A percentile compares a stretch with the other conserved stretches of the same genome.
Evolutionary conservation across 805 yeast genomes (phyloP).

Genomic region (Gaillardinia entomophila): DNA sequence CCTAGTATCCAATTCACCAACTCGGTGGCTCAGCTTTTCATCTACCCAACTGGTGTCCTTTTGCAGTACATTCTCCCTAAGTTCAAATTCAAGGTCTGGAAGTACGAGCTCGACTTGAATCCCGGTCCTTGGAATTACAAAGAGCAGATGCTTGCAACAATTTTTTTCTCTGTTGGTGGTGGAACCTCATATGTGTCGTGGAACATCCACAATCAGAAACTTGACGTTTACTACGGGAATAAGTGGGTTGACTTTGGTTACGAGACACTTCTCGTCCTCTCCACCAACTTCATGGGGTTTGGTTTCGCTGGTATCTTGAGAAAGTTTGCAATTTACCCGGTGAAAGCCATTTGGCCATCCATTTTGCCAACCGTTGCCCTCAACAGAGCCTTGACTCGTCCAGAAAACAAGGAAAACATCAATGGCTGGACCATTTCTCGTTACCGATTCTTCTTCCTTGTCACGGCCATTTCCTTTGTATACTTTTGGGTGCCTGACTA

Average conservation of each 20-base stretch:
- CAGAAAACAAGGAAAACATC: slow-evolving; percentile 24
- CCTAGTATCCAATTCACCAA: slow-evolving; percentile 5
- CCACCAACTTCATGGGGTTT: slow-evolving; percentile 23
- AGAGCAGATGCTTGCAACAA: slow-evolving; percentile 61
- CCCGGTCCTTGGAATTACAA: slow-evolving; percentile 57
- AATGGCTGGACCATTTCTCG: slow-evolving; percentile 28
- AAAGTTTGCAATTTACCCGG: slow-evolving; percentile 42
- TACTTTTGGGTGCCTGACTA: slow-evolving; percentile 27
- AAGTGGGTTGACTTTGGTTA: slow-evolving; percentile 17
- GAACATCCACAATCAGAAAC: slow-evolving; percentile 8
- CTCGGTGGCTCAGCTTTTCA: slow-evolving; percentile 8
- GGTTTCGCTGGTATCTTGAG: slow-evolving; percentile 25
- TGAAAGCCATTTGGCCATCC: slow-evolving; percentile 48
- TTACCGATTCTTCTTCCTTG: slow-evolving; percentile 13
- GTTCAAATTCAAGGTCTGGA: slow-evolving; percentile 3
- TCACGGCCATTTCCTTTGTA: slow-evolving; percentile 12
- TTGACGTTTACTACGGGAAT: slow-evolving; percentile 4
- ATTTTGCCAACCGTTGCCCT: slow-evolving; percentile 23
- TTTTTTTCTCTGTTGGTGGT: slow-evolving; percentile 5
- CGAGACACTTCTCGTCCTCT: slow-evolving; percentile 15
- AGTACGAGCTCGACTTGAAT: slow-evolving; percentile 4
- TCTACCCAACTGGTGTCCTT: slow-evolving; percentile 7
- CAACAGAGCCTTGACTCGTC: slow-evolving; percentile 17
- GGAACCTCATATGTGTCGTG: slow-evolving; percentile 5
- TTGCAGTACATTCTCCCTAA: slow-evolving; percentile 6